These are phyloP conservation scores for Halenospora varia DNA, from an alignment of 495 filamentous ascomycete species.

Conservation along the genomic window DNA sequence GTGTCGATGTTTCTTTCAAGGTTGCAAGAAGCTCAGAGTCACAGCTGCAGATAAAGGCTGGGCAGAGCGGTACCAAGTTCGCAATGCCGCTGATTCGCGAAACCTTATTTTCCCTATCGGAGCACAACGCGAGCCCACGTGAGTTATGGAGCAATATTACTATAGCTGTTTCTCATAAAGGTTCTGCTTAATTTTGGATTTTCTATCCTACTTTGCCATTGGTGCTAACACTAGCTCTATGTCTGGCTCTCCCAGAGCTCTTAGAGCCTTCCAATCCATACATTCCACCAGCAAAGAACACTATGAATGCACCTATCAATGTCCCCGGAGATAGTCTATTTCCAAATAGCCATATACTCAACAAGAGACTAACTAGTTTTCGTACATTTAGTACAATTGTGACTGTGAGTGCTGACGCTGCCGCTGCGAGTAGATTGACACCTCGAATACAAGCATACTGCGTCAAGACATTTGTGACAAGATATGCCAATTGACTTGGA, in stretches of 20 bases:
- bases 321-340: conserved; percentile 73
- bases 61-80: no score
- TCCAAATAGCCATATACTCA: conserved; percentile 92
- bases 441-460: conserved; percentile 94
- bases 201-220: conserved; percentile 28
- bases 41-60: no score
- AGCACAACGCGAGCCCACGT: background rate
- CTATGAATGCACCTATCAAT: conserved; percentile 72
- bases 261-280: conserved; percentile 72
- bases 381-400: conserved; percentile 94
- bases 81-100: no score
- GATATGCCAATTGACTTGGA: conserved; percentile 68
- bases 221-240: conserved; percentile 20
- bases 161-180: no score
- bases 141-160: background rate
- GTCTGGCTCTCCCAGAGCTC: conserved; percentile 16
- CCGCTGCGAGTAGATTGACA: conserved; percentile 83
- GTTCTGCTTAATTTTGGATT: background rate
- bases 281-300: conserved; percentile 82
- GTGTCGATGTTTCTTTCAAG: background rate
- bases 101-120: background rate
- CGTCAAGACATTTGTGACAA: conserved; percentile 79
- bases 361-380: conserved; percentile 84
- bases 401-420: conserved; percentile 86
- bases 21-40: background rate